A percentile compares a stretch with the other conserved stretches of the same genome.
Evolutionary conservation across 805 yeast species (phyloP).

Genomic region (Kodamaea sagamina): DNA sequence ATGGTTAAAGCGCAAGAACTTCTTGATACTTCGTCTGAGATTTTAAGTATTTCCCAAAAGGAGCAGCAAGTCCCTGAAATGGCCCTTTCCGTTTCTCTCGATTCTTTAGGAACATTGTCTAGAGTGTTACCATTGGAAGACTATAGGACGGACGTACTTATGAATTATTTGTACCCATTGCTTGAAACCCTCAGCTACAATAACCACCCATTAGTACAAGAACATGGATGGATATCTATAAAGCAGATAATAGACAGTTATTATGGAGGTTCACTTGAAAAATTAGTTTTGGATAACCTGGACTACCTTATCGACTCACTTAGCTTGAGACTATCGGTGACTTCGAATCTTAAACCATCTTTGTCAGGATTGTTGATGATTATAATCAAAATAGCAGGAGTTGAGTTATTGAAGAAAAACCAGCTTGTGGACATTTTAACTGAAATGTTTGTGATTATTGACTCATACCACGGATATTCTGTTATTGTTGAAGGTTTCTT

Average conservation of each 20-base stretch:
- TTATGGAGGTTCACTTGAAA: slow-evolving; percentile 52
- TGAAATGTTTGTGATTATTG: slow-evolving; percentile 74
- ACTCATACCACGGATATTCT: slow-evolving; percentile 81
- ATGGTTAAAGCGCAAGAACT: slow-evolving; percentile 43
- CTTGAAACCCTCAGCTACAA: slow-evolving; percentile 67
- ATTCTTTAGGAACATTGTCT: slow-evolving; percentile 41
- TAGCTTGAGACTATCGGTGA: slow-evolving; percentile 67
- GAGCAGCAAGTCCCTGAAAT: slow-evolving; percentile 21
- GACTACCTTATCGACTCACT: slow-evolving; percentile 82
- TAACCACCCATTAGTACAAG: slow-evolving; percentile 46
- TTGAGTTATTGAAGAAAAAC: slow-evolving; percentile 50
- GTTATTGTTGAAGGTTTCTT: slow-evolving; percentile 73
- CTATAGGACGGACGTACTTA: slow-evolving; percentile 53
- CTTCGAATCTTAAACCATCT: slow-evolving; percentile 68
- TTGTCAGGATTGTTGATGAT: slow-evolving; percentile 70
- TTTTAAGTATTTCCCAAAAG: slow-evolving; percentile 13
- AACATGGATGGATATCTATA: slow-evolving; percentile 58
- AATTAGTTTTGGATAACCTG: slow-evolving; percentile 62
- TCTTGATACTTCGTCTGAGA: slow-evolving; percentile 34
- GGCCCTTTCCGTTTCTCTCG: slow-evolving; percentile 44
- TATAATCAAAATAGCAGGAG: slow-evolving; percentile 70
- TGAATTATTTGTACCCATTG: slow-evolving; percentile 72
- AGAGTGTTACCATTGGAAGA: slow-evolving; percentile 25
- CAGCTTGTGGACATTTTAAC: slow-evolving; percentile 73
- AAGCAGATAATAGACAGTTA: slow-evolving; percentile 50